Evolutionary conservation across 805 yeast genomes (phyloP).

Genomic region (Candida yuanshanica): DNA sequence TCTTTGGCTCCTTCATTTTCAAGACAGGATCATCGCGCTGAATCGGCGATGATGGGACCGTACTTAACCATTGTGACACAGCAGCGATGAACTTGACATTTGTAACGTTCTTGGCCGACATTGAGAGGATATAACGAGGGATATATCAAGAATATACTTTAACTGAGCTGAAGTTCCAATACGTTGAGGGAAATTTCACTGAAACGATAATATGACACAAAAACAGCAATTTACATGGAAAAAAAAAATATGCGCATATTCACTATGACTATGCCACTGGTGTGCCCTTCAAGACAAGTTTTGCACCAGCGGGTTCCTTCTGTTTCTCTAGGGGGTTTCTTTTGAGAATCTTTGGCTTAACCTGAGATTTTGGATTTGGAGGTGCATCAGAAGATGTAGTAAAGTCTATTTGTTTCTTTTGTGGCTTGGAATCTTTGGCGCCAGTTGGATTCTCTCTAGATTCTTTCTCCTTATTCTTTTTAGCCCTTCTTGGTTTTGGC

Average conservation of each 20-base stretch:
- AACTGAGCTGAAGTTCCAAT: neutral
- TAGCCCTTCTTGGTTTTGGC: neutral
- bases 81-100: constrained; percentile 3
- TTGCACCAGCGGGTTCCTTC: neutral
- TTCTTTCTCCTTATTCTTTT: neutral
- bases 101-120: neutral
- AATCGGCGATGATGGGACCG: constrained; percentile 3
- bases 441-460: neutral
- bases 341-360: constrained; percentile 5
- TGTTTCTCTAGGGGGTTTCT: neutral
- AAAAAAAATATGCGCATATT: too few relatives aligned
- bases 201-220: neutral
- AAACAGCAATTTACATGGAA: neutral
- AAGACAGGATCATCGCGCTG: neutral
- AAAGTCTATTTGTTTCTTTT: neutral
- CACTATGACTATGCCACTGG: too few relatives aligned
- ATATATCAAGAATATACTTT: too few relatives aligned
- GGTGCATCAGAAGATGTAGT: neutral
- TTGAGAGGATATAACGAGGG: neutral
- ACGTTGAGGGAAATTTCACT: too few relatives aligned
- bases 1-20: neutral
- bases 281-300: neutral
- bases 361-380: neutral
- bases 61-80: constrained; percentile 4
- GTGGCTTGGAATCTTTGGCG: neutral